Evolutionary conservation across 2,329 filamentous ascomycete genomes (phyloP).

Genomic region (Fusarium kyushuense): DNA sequence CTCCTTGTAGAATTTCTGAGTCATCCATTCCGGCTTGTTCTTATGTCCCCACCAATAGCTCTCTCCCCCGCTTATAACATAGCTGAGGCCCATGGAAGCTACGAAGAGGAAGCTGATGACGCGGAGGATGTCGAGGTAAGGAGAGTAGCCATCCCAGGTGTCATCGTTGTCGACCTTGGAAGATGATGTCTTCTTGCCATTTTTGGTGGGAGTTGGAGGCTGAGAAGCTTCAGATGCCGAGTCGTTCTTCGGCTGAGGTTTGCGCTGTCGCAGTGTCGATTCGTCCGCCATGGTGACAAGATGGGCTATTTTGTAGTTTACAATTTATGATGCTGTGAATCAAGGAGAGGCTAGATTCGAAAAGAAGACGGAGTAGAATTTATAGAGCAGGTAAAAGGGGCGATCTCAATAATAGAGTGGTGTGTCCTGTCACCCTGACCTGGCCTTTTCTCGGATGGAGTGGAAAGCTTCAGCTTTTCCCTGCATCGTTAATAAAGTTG

Average conservation of each 20-base stretch:
- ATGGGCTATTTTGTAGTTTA: conserved; percentile 2
- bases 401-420: conserved; percentile 34
- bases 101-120: conserved; percentile 75
- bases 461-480: conserved; percentile 36
- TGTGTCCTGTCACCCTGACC: conserved; percentile 32
- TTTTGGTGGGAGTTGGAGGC: conserved; percentile 45
- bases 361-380: conserved; percentile 5
- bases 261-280: conserved; percentile 60
- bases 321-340: background rate
- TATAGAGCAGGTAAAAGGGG: conserved; percentile 26
- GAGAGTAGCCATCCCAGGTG: conserved; percentile 62
- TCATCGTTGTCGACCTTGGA: conserved; percentile 58
- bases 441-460: conserved; percentile 26
- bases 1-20: conserved; percentile 68
- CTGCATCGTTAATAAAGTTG: conserved; percentile 25
- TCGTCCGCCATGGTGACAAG: conserved; percentile 54
- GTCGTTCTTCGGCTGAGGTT: conserved; percentile 49
- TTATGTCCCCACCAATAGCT: conserved; percentile 74
- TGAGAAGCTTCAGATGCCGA: conserved; percentile 35
- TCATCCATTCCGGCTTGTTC: conserved; percentile 72
- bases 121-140: conserved; percentile 75
- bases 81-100: conserved; percentile 77
- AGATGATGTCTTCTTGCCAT: conserved; percentile 37
- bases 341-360: background rate
- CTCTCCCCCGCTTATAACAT: conserved; percentile 78